Evolutionary conservation across 371 early-diverging fungal species (phyloP).

Genomic region (Lichtheimia ornata): DNA sequence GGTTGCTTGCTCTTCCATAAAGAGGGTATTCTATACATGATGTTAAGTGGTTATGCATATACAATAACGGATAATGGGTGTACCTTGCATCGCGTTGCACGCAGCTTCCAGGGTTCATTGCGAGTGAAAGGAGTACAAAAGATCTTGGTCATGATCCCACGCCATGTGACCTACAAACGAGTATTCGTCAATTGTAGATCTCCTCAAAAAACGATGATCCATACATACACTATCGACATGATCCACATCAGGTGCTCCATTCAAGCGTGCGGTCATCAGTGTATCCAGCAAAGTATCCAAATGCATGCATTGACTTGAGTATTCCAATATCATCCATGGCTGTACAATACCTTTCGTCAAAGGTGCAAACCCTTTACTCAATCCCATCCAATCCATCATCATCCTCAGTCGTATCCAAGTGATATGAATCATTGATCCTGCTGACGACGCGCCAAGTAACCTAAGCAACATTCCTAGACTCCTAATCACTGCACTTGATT

Average conservation of each 20-base stretch:
- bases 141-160: conserved; percentile 90
- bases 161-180: conserved; percentile 46
- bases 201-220: not conserved
- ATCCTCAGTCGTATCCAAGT: no score
- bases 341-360: no score
- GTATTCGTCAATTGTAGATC: not conserved
- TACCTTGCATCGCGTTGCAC: conserved; percentile 73
- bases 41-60: not conserved
- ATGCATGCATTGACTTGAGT: no score
- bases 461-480: no score
- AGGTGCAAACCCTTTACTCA: no score
- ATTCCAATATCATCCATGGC: no score
- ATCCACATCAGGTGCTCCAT: conserved; percentile 7
- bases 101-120: conserved; percentile 80
- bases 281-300: conserved; percentile 80
- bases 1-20: conserved; percentile 75
- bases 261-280: conserved; percentile 36
- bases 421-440: no score
- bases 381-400: no score
- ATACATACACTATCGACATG: conserved; percentile 47
- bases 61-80: not conserved
- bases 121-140: conserved; percentile 75
- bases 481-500: no score
- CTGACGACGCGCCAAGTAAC: no score
- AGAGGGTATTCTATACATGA: conserved; percentile 57